Conservation (phyloP, 2,329 filamentous ascomycete genomes). For the Exophiala spinifera region DNA sequence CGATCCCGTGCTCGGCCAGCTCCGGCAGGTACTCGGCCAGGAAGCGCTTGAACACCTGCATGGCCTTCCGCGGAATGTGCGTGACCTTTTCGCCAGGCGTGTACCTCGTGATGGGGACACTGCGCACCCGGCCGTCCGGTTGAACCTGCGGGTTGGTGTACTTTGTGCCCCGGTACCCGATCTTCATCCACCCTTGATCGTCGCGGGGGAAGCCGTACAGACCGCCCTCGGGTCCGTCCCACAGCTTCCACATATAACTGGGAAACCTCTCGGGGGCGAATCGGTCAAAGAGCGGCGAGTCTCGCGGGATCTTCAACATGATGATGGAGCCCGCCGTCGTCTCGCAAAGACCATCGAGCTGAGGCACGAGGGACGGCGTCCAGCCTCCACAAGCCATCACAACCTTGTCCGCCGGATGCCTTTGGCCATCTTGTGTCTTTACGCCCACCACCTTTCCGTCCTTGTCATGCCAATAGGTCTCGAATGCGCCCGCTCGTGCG, state of each 20-base stretch:
- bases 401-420: constrained; percentile 8
- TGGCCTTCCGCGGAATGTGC: constrained; percentile 24
- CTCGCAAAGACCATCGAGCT: constrained; percentile 44
- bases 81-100: constrained; percentile 20
- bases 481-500: constrained; percentile 32
- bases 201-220: constrained; percentile 34
- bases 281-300: constrained; percentile 38
- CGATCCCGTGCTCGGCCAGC: constrained; percentile 36
- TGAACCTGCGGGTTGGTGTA: constrained; percentile 45
- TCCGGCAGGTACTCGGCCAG: constrained; percentile 45
- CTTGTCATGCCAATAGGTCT: constrained; percentile 26
- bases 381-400: constrained; percentile 86
- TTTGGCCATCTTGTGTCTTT: constrained; percentile 8
- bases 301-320: constrained; percentile 43
- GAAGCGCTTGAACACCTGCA: constrained; percentile 34
- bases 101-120: constrained; percentile 43
- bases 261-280: constrained; percentile 48
- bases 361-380: constrained; percentile 66
- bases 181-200: constrained; percentile 46
- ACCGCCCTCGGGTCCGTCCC: constrained; percentile 14
- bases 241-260: constrained; percentile 41
- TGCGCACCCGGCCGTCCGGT: constrained; percentile 38
- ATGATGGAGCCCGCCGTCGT: constrained; percentile 49
- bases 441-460: constrained; percentile 33
- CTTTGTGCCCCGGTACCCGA: constrained; percentile 52